A percentile compares a stretch with the other conserved stretches of the same genome.
phyloP scores from a whole-genome alignment of 192 early-diverging fungal species.

The Pilobolus umbonatus region DNA sequence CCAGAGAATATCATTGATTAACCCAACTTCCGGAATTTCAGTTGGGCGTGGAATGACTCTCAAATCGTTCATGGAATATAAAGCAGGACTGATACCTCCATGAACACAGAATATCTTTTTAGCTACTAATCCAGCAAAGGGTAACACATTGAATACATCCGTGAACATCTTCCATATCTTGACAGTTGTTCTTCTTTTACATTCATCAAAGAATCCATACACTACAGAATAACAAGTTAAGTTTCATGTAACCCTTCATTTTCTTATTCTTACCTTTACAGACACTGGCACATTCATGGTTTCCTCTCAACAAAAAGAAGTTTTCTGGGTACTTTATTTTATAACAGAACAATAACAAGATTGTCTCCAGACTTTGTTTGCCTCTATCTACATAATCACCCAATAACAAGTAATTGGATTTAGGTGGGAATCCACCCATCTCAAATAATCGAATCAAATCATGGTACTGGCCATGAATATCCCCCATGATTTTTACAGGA shows the following conservation, averaged over 20 bases:
- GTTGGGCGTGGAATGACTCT: slow-evolving; percentile 71
- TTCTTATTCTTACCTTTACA: slow-evolving; percentile 60
- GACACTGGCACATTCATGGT: slow-evolving; percentile 93
- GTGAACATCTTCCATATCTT: slow-evolving; percentile 94
- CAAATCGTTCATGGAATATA: slow-evolving; percentile 84
- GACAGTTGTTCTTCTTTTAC: slow-evolving; percentile 80
- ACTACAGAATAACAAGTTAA: slow-evolving; percentile 44
- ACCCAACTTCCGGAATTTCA: slow-evolving; percentile 89
- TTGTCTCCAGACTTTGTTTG: slow-evolving; percentile 92
- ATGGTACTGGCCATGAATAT: slow-evolving; percentile 93
- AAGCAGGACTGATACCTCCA: slow-evolving; percentile 80
- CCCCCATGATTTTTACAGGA: slow-evolving; percentile 78
- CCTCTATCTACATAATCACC: slow-evolving; percentile 98
- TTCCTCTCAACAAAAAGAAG: slow-evolving; percentile 93
- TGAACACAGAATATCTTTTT: slow-evolving; percentile 95
- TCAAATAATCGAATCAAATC: slow-evolving; percentile 92
- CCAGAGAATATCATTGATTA: slow-evolving; percentile 91
- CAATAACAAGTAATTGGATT: slow-evolving; percentile 88
- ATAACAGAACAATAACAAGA: slow-evolving; percentile 89
- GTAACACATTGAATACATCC: slow-evolving; percentile 91
- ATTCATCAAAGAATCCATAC: slow-evolving; percentile 97
- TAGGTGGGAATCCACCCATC: slow-evolving; percentile 88
- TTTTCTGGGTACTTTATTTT: slow-evolving; percentile 98
- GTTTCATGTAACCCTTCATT: not conserved
- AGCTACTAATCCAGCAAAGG: slow-evolving; percentile 90